Conservation (phyloP, 495 filamentous ascomycete genomes). For the Hypoxylon subgilvum region DNA sequence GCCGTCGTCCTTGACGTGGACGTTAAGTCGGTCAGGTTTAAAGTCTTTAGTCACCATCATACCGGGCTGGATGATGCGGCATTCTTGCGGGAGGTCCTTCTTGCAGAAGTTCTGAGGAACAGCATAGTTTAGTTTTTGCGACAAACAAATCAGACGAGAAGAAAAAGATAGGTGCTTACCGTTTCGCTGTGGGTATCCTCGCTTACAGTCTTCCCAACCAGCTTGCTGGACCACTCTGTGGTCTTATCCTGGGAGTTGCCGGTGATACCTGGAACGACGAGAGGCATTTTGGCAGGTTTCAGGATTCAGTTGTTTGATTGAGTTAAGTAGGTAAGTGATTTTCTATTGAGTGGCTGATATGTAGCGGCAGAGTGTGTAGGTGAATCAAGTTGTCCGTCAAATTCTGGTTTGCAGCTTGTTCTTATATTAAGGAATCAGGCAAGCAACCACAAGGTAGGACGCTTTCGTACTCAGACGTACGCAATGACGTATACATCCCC, state of each 20-base stretch:
- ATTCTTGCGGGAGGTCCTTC: slow-evolving; percentile 69
- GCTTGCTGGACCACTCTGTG: slow-evolving; percentile 72
- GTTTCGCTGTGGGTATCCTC: slow-evolving; percentile 52
- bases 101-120: slow-evolving; percentile 71
- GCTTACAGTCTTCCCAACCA: slow-evolving; percentile 72
- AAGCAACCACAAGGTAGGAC: slow-evolving; percentile 19
- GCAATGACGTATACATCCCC: slow-evolving; percentile 27
- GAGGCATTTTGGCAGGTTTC: slow-evolving; percentile 70
- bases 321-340: neutral
- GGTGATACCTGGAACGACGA: slow-evolving; percentile 75
- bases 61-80: slow-evolving; percentile 71
- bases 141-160: neutral
- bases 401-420: slow-evolving; percentile 6
- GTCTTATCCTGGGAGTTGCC: slow-evolving; percentile 60
- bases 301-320: neutral
- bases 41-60: slow-evolving; percentile 58
- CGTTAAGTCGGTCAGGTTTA: slow-evolving; percentile 63
- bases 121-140: slow-evolving; percentile 8
- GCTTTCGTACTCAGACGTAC: slow-evolving; percentile 14
- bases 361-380: neutral
- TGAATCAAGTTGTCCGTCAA: neutral
- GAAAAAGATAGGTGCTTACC: slow-evolving; percentile 35
- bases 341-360: neutral
- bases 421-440: slow-evolving; percentile 17
- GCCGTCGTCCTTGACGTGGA: slow-evolving; percentile 73